Evolutionary conservation across 441 rosid genomes (phyloP), one percentile per base, ranked within the genome.

Genomic region (Corymbia calophylla): DNA sequence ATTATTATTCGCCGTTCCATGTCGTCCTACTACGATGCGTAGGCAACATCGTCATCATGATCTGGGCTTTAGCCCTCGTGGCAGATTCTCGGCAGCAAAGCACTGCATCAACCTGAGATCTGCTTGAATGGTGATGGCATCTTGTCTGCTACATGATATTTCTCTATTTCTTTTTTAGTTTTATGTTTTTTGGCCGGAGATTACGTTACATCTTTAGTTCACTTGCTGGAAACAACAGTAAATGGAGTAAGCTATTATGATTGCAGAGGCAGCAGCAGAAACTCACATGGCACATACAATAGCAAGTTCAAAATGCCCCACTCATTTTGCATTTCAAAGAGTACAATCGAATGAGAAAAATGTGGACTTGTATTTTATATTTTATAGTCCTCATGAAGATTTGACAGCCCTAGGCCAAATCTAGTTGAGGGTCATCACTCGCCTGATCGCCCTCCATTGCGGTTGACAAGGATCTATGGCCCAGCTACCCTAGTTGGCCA

Each of bases 321-420:
- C 47, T 77, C 14, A 39, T 39, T 39, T 39, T 73, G 84, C 84
- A 73, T 51, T 39, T 21, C 12, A 51, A 23, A 39, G 84, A 51
- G 29, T 77, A 44, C 16, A 44, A 39, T 39, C 17, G 39, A 39
- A 44, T 1, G 51, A 39, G 49, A 14, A 23, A 39, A 77, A 39
- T 21, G 3, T 77, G n/a, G 17, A 44, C 51, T 39, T 44, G 29
- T 14, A 19, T 39, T 77, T 77, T 19, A 10, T 47, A 23, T 2
- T 9, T 5, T 16, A n/a, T 3, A 32, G 5, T 2, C 73, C 11
- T 66, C 9, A 7, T 6, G 2, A 31, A 66, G 77, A 66, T 66
- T 3, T 4, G 32, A 6, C n/a, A 1, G 5, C 3, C 16, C 5
- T 73, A 1, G 17, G 9, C 23, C 2, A 73, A 5, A 73, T 21